Conservation (phyloP, 495 filamentous ascomycete species). For the Trichoderma erinaceum region DNA sequence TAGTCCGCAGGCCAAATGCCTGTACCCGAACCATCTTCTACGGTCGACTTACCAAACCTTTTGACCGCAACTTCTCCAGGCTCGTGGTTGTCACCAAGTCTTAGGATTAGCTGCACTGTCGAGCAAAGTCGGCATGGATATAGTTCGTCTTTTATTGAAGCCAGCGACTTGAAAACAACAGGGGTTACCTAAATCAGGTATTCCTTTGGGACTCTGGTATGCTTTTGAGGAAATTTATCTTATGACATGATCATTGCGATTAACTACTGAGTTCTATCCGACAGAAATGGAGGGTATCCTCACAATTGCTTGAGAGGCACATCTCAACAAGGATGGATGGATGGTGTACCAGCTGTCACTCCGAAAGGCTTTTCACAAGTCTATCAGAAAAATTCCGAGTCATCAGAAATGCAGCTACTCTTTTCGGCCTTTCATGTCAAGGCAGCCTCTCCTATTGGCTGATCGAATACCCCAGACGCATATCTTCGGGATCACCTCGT, state of each 20-base stretch:
- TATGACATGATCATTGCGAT: background rate
- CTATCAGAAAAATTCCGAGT: background rate
- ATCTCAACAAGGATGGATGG: no score
- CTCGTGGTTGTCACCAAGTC: background rate
- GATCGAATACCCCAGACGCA: background rate
- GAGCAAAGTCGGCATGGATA: background rate
- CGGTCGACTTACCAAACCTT: background rate
- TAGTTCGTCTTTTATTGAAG: background rate
- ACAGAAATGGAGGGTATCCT: background rate
- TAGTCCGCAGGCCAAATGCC: background rate
- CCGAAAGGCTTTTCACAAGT: background rate
- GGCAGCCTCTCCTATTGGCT: background rate
- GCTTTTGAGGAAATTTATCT: background rate
- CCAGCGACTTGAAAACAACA: background rate
- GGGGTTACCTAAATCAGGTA: background rate
- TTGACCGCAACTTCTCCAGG: background rate
- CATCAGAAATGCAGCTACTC: background rate
- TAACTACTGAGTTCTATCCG: background rate
- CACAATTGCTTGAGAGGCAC: background rate
- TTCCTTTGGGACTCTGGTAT: background rate
- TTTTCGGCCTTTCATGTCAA: background rate
- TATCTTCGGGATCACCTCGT: background rate
- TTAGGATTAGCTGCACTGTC: background rate
- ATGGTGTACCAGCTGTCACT: no score
- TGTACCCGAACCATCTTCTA: background rate